Base-by-base conservation (phyloP, 768 basidiomycete species). In the Boletales sp. region DNA sequence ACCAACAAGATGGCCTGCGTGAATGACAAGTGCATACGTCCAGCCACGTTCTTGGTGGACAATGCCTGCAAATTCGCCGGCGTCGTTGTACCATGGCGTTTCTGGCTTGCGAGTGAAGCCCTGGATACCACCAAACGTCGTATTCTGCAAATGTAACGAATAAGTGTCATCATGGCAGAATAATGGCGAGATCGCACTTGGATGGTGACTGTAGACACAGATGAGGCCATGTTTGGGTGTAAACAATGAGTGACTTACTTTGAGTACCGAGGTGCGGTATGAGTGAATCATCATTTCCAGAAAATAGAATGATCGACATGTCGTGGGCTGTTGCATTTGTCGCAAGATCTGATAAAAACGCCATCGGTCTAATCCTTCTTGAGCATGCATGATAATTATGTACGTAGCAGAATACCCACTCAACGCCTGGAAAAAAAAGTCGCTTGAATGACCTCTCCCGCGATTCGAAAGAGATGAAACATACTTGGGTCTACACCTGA, bases 61-160 rank as follows among this genome's bases (percentile, higher is more conserved):
- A 30, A 87, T 81, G 0, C 87, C 87, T 0, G 80, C 84, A 47
- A 80, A 75, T 46, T 79, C 69, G 12, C 81, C 80, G 2, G 64
- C 59, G 45, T 86, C 83, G 44, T 82, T 80, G 47, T 66, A 69
- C 84, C 86, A 89, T 0, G 81, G 77, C 0, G 87, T 88, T 3
- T 81, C 76, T 0, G 87, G 87, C 50, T 76, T 74, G 41, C 79
- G 73, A 4, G 83, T 81, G 63, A 90, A 90, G 4, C 87, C 87
- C 65, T 81, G 84, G 38, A 83, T 81, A 7, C 85, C 87, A 21
- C 85, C 86, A 55, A 88, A 90, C 0, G 87, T 87, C 21, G 86
- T 87, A 57, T 90, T 90, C 83, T 87, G 44, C 0, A 39, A 30
- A 44, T 38, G 15, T 0, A 15, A 42, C 19, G 5, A 30, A 31